Conservation (phyloP, 2,329 filamentous ascomycete species). For the Ceratocystiopsis minuta region DNA sequence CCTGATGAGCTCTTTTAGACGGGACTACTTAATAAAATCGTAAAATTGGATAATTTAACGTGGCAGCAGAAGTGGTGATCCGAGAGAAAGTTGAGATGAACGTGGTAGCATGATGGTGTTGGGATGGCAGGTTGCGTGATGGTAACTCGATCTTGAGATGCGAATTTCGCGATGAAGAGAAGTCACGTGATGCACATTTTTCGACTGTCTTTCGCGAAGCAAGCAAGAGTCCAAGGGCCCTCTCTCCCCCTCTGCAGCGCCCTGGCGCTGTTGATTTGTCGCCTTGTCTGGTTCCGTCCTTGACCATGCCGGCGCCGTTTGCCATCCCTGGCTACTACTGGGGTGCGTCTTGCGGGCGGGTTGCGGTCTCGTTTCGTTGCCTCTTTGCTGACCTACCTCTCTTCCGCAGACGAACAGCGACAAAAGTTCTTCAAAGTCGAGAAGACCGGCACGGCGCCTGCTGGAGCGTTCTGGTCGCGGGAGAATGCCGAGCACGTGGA, state of each 20-base stretch:
- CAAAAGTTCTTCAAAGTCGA: slow-evolving; percentile 51
- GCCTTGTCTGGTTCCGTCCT: too few relatives aligned
- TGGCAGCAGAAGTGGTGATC: too few relatives aligned
- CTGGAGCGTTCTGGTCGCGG: slow-evolving; percentile 34
- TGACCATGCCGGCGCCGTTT: slow-evolving; percentile 8
- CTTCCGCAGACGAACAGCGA: slow-evolving; percentile 29
- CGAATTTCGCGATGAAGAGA: too few relatives aligned
- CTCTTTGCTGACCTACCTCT: too few relatives aligned
- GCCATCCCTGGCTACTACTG: slow-evolving; percentile 37
- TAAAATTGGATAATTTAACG: slow-evolving; percentile 14
- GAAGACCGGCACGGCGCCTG: slow-evolving; percentile 28
- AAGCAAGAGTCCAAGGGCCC: too few relatives aligned
- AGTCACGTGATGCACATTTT: too few relatives aligned
- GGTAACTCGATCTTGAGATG: too few relatives aligned
- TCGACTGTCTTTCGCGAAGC: too few relatives aligned
- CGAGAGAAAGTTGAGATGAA: background rate
- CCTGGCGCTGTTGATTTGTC: too few relatives aligned
- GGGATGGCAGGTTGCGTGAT: slow-evolving; percentile 2
- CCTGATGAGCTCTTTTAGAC: slow-evolving; percentile 13
- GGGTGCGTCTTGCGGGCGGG: slow-evolving; percentile 17
- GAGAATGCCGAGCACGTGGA: slow-evolving; percentile 23
- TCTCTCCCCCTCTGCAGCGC: too few relatives aligned
- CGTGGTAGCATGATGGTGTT: background rate
- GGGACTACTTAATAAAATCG: slow-evolving; percentile 25
- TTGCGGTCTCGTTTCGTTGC: too few relatives aligned